Evolutionary conservation across 441 rosid species (phyloP), one percentile per base, ranked within the genome.

Genomic region (Croton setiger): DNA sequence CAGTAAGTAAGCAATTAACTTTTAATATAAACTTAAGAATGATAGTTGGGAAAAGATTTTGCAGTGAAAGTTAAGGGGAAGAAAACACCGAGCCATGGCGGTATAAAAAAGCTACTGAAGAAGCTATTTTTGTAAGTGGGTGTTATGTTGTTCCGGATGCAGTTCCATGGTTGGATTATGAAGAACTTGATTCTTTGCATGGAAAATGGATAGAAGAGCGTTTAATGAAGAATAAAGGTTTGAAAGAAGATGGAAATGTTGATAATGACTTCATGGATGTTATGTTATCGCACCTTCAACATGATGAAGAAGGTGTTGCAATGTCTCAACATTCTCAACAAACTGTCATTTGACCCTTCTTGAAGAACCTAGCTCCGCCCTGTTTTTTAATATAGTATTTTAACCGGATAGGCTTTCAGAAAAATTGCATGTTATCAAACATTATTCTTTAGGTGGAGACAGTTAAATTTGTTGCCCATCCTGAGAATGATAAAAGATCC

Each of bases 131-230:
- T 63, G 70, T 87, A 1, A 53, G 68, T 9, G 85, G 88, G 4
- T 72, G 54, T 18, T 64, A 80, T 45, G 79, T 79, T 1, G 0
- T 70, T n/a, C 72, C 86, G 31, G 88, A 84, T 54, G 84, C 81
- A 0, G 53, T 88, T 55, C 87, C 91, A 8, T 82, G 83, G 81
- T 68, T 88, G 0, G 92, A 89, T 72, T 62, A 86, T 36, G 68
- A 77, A 70, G 85, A 83, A 72, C 44, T 89, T 39, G 96, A 87
- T 67, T 35, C 36, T 0, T 66, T 79, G 7, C 72, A 86, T 11
- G 76, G 72, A 37, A 73, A 31, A 1, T 89, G 91, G 90, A 76
- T 86, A 17, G 68, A 82, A 11, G 84, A 87, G 64, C 92, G 84
- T 74, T 39, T 74, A 0, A 60, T 67, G 41, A 72, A 73, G 69